phyloP scores from a whole-genome alignment of 495 filamentous ascomycete species.

The Neurospora tetrasperma region DNA sequence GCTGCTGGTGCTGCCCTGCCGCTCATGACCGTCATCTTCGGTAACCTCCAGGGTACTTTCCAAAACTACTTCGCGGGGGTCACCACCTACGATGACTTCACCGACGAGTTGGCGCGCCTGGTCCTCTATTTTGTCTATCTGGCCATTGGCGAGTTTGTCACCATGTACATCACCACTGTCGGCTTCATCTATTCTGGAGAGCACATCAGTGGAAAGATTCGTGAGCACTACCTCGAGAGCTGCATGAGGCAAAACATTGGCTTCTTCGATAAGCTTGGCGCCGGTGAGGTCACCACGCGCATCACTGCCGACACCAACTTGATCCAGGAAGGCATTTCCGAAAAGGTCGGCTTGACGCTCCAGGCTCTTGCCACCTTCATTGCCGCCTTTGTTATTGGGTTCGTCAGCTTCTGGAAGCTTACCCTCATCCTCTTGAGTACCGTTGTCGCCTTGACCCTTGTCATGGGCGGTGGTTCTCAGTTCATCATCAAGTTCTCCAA shows the following conservation, averaged over 20 bases:
- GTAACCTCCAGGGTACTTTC: slow-evolving; percentile 63
- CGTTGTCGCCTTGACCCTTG: slow-evolving; percentile 58
- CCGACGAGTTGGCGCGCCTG: slow-evolving; percentile 46
- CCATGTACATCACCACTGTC: slow-evolving; percentile 70
- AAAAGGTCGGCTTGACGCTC: slow-evolving; percentile 71
- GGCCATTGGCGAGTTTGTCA: slow-evolving; percentile 74
- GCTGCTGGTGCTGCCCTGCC: slow-evolving; percentile 73
- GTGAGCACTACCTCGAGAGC: slow-evolving; percentile 70
- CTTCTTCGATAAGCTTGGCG: slow-evolving; percentile 85
- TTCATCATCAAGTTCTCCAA: slow-evolving; percentile 77
- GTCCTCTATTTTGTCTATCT: slow-evolving; percentile 89
- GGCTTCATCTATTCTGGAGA: slow-evolving; percentile 94
- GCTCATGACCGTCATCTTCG: slow-evolving; percentile 81
- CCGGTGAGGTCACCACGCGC: slow-evolving; percentile 85
- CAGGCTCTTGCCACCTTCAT: slow-evolving; percentile 68
- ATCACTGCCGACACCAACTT: slow-evolving; percentile 87
- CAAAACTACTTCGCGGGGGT: slow-evolving; percentile 46
- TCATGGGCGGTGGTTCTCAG: slow-evolving; percentile 60
- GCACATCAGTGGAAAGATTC: slow-evolving; percentile 74
- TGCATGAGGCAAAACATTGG: slow-evolving; percentile 86
- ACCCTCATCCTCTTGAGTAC: slow-evolving; percentile 74
- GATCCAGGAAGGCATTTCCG: slow-evolving; percentile 80
- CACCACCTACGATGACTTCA: slow-evolving; percentile 45
- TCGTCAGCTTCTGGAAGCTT: slow-evolving; percentile 75
- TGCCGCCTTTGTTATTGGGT: slow-evolving; percentile 82